Percentiles rank a stretch among this genome's conserved stretches.
Conservation (phyloP, 2,329 filamentous ascomycete species). For the Aureobasidium sp. region DNA sequence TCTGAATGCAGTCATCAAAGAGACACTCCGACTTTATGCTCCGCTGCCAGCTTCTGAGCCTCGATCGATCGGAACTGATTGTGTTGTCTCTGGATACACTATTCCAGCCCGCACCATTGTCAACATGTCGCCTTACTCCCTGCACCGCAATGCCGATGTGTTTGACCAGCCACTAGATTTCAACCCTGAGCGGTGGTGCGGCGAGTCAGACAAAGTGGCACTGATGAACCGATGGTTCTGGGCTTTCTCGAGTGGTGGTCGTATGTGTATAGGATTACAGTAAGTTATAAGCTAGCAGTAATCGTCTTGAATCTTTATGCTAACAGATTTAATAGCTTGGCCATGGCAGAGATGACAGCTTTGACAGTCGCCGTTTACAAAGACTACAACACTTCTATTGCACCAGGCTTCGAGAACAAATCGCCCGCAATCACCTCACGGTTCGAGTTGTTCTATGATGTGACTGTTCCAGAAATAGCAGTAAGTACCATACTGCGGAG, state of each 20-base stretch:
- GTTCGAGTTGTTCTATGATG: constrained; percentile 36
- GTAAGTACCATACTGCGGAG: constrained; percentile 11
- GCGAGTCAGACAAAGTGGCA: constrained; percentile 24
- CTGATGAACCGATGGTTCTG: constrained; percentile 41
- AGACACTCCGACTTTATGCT: constrained; percentile 32
- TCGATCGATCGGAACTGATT: constrained; percentile 31
- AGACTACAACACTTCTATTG: constrained; percentile 32
- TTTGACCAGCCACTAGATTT: constrained; percentile 31
- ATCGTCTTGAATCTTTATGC: not conserved
- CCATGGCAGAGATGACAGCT: constrained; percentile 45
- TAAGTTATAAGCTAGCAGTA: not conserved
- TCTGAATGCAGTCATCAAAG: constrained; percentile 27
- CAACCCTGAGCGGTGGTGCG: constrained; percentile 33
- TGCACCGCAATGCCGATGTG: constrained; percentile 36
- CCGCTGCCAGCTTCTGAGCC: constrained; percentile 47
- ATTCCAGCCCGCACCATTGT: constrained; percentile 32
- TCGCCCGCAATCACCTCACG: constrained; percentile 35
- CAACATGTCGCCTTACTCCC: constrained; percentile 34
- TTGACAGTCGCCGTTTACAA: constrained; percentile 39
- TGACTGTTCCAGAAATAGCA: constrained; percentile 21
- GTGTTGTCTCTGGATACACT: constrained; percentile 26
- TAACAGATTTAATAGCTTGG: constrained; percentile 28
- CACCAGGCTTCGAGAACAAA: constrained; percentile 23
- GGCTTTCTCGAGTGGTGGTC: constrained; percentile 39
- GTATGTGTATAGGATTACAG: constrained; percentile 40